Conservation (phyloP, 2,329 filamentous ascomycete genomes). For the Cladosporium sp. region DNA sequence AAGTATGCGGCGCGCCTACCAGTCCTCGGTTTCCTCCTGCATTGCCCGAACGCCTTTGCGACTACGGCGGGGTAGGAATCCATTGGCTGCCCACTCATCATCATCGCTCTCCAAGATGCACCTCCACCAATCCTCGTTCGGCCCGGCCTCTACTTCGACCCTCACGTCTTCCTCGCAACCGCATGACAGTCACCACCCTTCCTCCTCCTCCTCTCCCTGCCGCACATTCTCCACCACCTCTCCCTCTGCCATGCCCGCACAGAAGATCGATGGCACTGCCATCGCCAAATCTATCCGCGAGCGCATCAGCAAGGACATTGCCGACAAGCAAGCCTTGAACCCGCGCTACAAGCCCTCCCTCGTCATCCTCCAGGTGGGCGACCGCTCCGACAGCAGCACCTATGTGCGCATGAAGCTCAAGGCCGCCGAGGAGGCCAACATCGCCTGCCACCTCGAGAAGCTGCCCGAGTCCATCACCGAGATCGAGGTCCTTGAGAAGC, state of each 20-base stretch:
- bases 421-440: conserved; percentile 91
- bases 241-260: conserved; percentile 67
- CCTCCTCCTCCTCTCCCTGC: conserved; percentile 21
- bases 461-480: conserved; percentile 78
- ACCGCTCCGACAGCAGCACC: conserved; percentile 81
- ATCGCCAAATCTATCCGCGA: conserved; percentile 90
- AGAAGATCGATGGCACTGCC: conserved; percentile 91
- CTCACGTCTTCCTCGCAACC: neutral
- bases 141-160: conserved; percentile 9
- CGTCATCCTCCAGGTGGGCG: conserved; percentile 95
- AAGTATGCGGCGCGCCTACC: neutral
- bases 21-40: neutral
- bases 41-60: neutral
- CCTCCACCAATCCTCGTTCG: conserved; percentile 2
- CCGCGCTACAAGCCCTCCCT: conserved; percentile 83
- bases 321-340: conserved; percentile 73
- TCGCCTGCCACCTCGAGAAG: conserved; percentile 79
- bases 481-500: conserved; percentile 76
- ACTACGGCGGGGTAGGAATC: no score
- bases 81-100: no score
- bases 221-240: conserved; percentile 48
- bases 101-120: neutral
- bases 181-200: conserved; percentile 18
- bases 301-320: conserved; percentile 73
- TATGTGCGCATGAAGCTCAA: conserved; percentile 99